Evolutionary conservation across 148 eudicot species (phyloP).

Genomic region (Rhododendron williamsianum): DNA sequence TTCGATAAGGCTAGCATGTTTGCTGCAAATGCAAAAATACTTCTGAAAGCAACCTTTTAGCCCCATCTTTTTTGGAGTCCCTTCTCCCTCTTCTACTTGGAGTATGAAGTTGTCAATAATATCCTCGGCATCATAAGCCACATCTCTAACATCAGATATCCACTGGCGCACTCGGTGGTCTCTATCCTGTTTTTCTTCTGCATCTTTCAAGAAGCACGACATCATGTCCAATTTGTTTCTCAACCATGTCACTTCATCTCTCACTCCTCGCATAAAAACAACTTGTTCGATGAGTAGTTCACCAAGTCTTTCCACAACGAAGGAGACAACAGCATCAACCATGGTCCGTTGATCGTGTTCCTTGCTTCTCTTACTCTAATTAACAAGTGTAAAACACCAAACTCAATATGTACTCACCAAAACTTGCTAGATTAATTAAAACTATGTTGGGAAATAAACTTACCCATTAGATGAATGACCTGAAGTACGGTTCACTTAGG

Average conservation of each 20-base stretch:
- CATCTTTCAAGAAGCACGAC: background rate
- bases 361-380: background rate
- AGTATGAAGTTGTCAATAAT: background rate
- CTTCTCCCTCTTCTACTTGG: background rate
- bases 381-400: no score
- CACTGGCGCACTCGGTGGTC: background rate
- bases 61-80: no score
- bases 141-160: background rate
- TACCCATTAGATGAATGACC: no score
- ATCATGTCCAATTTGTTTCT: background rate
- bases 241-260: no score
- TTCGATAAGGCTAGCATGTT: background rate
- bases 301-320: no score
- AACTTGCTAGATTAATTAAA: no score
- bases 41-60: background rate
- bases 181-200: background rate
- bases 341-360: background rate
- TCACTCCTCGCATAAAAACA: no score
- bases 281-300: no score
- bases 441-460: no score
- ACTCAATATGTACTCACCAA: no score
- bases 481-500: no score
- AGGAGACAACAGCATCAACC: no score
- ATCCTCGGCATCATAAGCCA: background rate
- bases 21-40: background rate